A percentile compares a stretch with the other conserved stretches of the same genome.
These are phyloP conservation scores for Erysimum cheiranthoides DNA, from an alignment of 345 rosid genomes.

Conservation along the genomic window DNA sequence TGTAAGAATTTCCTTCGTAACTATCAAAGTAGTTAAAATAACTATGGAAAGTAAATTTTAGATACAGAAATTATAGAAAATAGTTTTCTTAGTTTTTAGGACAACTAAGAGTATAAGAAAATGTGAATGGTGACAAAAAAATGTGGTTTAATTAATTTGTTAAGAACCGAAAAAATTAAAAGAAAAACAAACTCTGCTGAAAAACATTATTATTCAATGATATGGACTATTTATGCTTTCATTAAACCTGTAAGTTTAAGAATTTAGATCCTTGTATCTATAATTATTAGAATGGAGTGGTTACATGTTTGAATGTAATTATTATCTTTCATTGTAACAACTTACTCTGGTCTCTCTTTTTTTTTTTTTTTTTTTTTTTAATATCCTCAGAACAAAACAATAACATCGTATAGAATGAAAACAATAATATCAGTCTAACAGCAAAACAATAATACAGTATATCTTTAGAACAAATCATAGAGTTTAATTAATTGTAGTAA, in stretches of 20 bases:
- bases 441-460: background rate
- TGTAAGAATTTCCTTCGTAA: background rate
- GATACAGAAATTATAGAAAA: background rate
- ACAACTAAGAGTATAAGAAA: background rate
- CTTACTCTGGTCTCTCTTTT: background rate
- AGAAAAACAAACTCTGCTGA: background rate
- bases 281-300: background rate
- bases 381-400: background rate
- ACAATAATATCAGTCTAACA: too few species aligned
- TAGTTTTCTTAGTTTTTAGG: background rate
- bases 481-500: background rate
- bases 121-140: background rate
- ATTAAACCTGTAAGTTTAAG: background rate
- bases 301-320: constrained; percentile 23
- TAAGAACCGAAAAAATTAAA: background rate
- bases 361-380: too few species aligned
- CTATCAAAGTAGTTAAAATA: background rate
- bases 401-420: background rate
- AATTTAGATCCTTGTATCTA: background rate
- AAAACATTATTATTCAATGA: constrained; percentile 27
- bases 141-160: background rate
- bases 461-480: background rate
- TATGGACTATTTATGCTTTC: background rate
- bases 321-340: constrained; percentile 6
- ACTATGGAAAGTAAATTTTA: background rate